Evolutionary conservation across 768 basidiomycete genomes (phyloP), one percentile per base, ranked within the genome.

Genomic region (Scleroderma citrinum): DNA sequence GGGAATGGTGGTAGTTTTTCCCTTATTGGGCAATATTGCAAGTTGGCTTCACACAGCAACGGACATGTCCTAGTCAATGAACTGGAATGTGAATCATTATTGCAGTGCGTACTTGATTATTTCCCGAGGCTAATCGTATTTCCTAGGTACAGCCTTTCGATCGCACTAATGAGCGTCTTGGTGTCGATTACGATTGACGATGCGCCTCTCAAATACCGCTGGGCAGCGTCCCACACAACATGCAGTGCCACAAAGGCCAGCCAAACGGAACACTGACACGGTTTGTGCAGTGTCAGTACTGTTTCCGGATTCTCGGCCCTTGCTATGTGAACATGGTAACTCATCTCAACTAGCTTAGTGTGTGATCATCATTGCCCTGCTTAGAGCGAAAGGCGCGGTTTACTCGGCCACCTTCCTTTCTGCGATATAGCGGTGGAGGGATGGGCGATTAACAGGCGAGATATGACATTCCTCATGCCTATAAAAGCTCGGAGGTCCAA

Each of bases 401-500:
- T 44, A 14, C 39, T 46, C 43, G 36, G 44, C 35, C 46, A 35
- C 40, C 24, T n/a, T 17, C 24, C 23, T 34, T 29, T 31, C 21
- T 2, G 24, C 26, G 38, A 11, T 24, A 12, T 37, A 24, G 30
- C 30, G 5, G 24, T 36, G 12, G 19, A n/a, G 17, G n/a, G 5
- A 40, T 39, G 13, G 5, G 34, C n/a, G 31, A 7, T 13, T 7
- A 7, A 13, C 31, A 32, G 31, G 7, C 13, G 12, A 11, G 6
- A 40, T 23, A 13, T 20, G 7, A 1, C 17, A 32, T 45, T n/a
- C 31, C n/a, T 17, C 30, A 50, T 19, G 24, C 17, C 40, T 65
- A 63, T 65, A 64, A 56, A 60, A 49, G 44, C 47, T 23, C 49
- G 49, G 40, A 30, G n/a, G 19, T 47, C 38, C 40, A 19, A 49